Conservation (phyloP, 345 rosid genomes). For the Eucalyptus shirleyi region DNA sequence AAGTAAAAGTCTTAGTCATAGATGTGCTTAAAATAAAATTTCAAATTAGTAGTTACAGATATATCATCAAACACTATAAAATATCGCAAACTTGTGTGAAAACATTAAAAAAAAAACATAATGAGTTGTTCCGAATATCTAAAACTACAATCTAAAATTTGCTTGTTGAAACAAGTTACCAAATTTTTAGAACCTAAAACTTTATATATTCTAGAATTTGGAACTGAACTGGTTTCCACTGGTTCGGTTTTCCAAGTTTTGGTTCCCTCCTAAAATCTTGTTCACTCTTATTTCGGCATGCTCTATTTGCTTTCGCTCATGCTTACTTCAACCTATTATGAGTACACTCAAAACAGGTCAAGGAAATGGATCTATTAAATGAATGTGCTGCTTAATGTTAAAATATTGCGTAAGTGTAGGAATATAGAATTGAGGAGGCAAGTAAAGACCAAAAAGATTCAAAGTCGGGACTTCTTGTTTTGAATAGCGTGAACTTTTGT, state of each 20-base stretch:
- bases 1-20: too few species aligned
- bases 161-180: not conserved
- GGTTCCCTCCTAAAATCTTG: too few species aligned
- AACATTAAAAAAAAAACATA: too few species aligned
- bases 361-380: not conserved
- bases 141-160: too few species aligned
- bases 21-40: too few species aligned
- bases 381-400: not conserved
- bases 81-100: fast-evolving
- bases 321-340: too few species aligned
- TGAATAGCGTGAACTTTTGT: too few species aligned
- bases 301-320: not conserved
- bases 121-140: not conserved
- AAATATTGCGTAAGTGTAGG: too few species aligned
- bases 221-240: fast-evolving
- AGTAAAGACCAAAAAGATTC: not conserved
- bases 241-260: too few species aligned
- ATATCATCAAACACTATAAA: too few species aligned
- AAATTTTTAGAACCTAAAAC: not conserved
- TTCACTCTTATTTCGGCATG: not conserved
- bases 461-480: not conserved
- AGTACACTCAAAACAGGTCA: not conserved
- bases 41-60: not conserved
- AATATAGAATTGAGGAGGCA: not conserved
- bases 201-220: not conserved